Evolutionary conservation across 768 basidiomycete genomes (phyloP).

Genomic region (Clitopilus passeckerianus): DNA sequence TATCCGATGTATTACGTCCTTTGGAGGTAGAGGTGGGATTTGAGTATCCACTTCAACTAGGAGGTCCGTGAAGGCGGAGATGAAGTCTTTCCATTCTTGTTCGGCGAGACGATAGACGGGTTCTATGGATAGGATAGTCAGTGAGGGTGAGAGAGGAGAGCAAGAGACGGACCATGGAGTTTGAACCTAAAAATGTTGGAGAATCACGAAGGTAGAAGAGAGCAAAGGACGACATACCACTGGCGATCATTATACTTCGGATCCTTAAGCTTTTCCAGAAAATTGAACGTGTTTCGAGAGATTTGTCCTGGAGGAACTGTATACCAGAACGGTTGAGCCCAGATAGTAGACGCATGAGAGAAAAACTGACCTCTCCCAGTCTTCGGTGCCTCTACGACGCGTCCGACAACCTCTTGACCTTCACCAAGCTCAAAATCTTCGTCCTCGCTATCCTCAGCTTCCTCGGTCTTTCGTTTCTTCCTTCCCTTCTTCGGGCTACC

Average conservation of each 20-base stretch:
- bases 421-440: constrained; percentile 45
- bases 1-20: constrained; percentile 89
- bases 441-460: background rate
- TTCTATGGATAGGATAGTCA: constrained; percentile 33
- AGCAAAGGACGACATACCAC: constrained; percentile 42
- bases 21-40: constrained; percentile 84
- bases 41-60: constrained; percentile 74
- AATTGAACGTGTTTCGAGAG: constrained; percentile 81
- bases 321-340: background rate
- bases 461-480: constrained; percentile 25
- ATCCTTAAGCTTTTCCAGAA: constrained; percentile 63
- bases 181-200: constrained; percentile 59
- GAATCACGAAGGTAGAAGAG: background rate
- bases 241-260: constrained; percentile 80
- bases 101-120: constrained; percentile 79
- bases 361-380: constrained; percentile 64
- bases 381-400: constrained; percentile 76
- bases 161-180: constrained; percentile 51
- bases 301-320: constrained; percentile 77
- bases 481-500: constrained; percentile 10
- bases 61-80: constrained; percentile 63
- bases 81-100: constrained; percentile 84
- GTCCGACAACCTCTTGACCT: constrained; percentile 68
- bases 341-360: background rate
- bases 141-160: background rate